Percentiles rank a stretch among this genome's conserved stretches.
Evolutionary conservation across 2,329 filamentous ascomycete species (phyloP).

Genomic region (Colletotrichum sp.): DNA sequence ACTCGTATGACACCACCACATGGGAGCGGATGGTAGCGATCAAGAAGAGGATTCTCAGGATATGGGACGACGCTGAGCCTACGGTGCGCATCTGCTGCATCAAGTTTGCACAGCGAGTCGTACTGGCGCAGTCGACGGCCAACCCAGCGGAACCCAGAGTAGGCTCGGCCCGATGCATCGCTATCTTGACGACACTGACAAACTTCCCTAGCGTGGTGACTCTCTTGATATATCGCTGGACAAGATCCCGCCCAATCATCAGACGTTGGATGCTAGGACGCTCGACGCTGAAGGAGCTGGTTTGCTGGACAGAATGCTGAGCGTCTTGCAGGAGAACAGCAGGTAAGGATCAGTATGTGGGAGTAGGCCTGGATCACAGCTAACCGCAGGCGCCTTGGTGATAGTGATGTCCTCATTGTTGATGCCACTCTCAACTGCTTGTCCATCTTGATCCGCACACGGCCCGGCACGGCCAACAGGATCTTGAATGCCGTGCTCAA

Average conservation of each 20-base stretch:
- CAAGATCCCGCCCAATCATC: conserved; percentile 83
- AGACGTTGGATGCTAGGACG: conserved; percentile 77
- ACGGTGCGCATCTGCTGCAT: conserved; percentile 92
- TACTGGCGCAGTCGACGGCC: conserved; percentile 90
- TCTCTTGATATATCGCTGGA: conserved; percentile 80
- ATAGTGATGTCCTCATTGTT: conserved; percentile 84
- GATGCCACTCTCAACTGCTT: conserved; percentile 92
- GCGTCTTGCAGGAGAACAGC: conserved; percentile 83
- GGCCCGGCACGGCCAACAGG: conserved; percentile 82
- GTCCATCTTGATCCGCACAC: conserved; percentile 80
- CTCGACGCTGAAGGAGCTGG: conserved; percentile 94
- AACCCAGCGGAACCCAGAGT: conserved; percentile 83
- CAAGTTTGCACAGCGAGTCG: conserved; percentile 94
- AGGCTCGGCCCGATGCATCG: conserved; percentile 39
- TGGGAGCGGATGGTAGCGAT: conserved; percentile 91
- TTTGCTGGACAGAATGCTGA: conserved; percentile 85
- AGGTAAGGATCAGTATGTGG: conserved; percentile 60
- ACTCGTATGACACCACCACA: conserved; percentile 78
- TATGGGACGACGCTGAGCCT: conserved; percentile 82
- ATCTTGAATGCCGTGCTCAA: conserved; percentile 85
- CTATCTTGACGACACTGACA: conserved; percentile 25
- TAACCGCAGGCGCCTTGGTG: background rate
- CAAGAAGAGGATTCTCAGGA: conserved; percentile 84
- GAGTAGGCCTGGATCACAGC: background rate
- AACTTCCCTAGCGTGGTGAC: conserved; percentile 44